These are phyloP conservation scores for Cunninghamia lanceolata DNA, from an alignment of 75 land plant genomes.

Conservation along the genomic window DNA sequence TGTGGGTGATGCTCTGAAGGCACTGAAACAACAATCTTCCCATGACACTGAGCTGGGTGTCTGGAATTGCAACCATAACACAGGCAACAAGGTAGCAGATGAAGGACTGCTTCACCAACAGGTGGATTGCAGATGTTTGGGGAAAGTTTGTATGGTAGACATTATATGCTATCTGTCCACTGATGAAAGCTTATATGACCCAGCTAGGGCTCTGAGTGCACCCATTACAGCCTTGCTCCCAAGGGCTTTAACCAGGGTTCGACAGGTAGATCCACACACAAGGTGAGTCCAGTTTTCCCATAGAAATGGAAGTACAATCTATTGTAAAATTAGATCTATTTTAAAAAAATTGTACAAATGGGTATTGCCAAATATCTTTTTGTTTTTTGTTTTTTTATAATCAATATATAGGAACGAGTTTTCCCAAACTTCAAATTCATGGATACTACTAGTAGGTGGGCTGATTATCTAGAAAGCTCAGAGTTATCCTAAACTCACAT, in stretches of 20 bases:
- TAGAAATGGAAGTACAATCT: neutral
- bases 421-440: neutral
- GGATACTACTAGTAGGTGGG: no score
- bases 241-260: conserved; percentile 19
- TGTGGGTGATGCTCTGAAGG: conserved; percentile 52
- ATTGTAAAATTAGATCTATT: neutral
- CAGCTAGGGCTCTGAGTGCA: conserved; percentile 37
- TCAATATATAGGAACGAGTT: neutral
- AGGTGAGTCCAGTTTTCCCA: conserved; percentile 34
- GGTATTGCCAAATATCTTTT: neutral
- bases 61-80: conserved; percentile 36
- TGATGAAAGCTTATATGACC: conserved; percentile 39
- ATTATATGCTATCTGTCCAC: conserved; percentile 65
- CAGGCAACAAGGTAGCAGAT: conserved; percentile 1
- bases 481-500: neutral
- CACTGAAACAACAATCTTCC: conserved; percentile 24
- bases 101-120: neutral
- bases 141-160: conserved; percentile 70
- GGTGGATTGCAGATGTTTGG: conserved; percentile 47
- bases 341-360: neutral
- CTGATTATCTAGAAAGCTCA: neutral
- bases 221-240: conserved; percentile 46
- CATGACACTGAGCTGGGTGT: conserved; percentile 32
- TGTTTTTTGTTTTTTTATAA: no score
- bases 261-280: conserved; percentile 54